Evolutionary conservation across 768 basidiomycete species (phyloP), one percentile per base, ranked within the genome.

Genomic region (Boletus reticulatus): DNA sequence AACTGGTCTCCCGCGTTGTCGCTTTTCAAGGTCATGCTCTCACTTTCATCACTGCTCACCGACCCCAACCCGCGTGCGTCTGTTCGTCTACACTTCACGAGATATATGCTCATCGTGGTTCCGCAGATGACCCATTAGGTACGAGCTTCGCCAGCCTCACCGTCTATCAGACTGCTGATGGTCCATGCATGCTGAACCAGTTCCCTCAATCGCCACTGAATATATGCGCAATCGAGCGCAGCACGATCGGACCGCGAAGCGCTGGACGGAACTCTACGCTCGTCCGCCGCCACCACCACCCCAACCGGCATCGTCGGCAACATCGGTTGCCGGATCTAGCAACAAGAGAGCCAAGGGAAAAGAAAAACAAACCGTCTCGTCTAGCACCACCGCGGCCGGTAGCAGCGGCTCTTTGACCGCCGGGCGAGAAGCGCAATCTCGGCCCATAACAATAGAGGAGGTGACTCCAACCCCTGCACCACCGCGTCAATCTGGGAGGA

Each of bases 1-100:
- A 89, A 92, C 64, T 98, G 94, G 94, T 94, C 92, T 1, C 94
- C 94, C 8, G 94, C 94, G 3, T 73, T 98, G 20, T 95, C 93
- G 4, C 77, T 98, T 46, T 94, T 91, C 79, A 97, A 98, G 76
- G 90, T 96, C 65, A 87, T 98, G 72, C 83, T 98, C 19, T 95
- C 93, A 27, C 80, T 98, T 5, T 95, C 93, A 0, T 95, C 93
- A 0, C 82, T 98, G 12, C 78, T 98, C 48, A 94, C 93, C 12
- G 94, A 97, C 62, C 94, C 94, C 0, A 98, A 98, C 75, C 94
- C 94, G 1, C 81, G 92, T 93, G 68, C 57, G 90, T 78, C 34
- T 24, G 1, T 36, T 55, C 31, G 31, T 16, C 14, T 46, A 27
- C 24, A 47, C 48, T 41, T 12, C 37, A 22, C 5, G 29, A n/a